These are phyloP conservation scores for Pichia sp. DNA, from an alignment of 1,139 yeast species.

Conservation along the genomic window DNA sequence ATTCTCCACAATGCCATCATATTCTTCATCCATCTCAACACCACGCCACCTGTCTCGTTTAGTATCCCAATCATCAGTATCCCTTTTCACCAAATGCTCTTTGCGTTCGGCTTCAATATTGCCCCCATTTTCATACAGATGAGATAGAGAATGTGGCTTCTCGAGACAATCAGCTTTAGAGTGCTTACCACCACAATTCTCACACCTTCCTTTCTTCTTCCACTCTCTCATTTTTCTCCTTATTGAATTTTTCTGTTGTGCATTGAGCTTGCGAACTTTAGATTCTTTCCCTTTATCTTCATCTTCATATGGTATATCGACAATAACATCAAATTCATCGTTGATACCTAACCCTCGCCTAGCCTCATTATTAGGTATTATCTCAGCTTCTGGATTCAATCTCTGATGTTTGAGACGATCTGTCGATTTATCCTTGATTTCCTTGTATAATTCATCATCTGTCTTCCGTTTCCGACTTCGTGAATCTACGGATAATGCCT, in stretches of 20 bases:
- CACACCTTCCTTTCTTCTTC: constrained; percentile 36
- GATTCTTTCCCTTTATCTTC: constrained; percentile 2
- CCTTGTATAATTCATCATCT: constrained; percentile 20
- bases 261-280: too few species aligned
- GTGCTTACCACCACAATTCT: constrained; percentile 49
- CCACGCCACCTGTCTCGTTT: constrained; percentile 80
- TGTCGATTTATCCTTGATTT: constrained; percentile 17
- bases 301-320: constrained; percentile 10
- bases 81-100: constrained; percentile 26
- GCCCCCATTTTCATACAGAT: constrained; percentile 18
- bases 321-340: constrained; percentile 25
- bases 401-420: constrained; percentile 49
- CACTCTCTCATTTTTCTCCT: constrained; percentile 19
- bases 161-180: constrained; percentile 43
- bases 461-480: constrained; percentile 20
- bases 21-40: constrained; percentile 48
- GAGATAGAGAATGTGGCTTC: constrained; percentile 33
- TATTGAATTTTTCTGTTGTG: constrained; percentile 11
- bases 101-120: neutral
- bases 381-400: constrained; percentile 27
- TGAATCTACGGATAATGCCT: constrained; percentile 20
- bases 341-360: constrained; percentile 30
- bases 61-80: constrained; percentile 49
- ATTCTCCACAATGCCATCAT: constrained; percentile 41
- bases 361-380: constrained; percentile 28